Percentiles rank a stretch among this genome's conserved stretches.
These are phyloP conservation scores for Berberis thunbergii DNA, from an alignment of 164 flowering plant species.

Conservation along the genomic window DNA sequence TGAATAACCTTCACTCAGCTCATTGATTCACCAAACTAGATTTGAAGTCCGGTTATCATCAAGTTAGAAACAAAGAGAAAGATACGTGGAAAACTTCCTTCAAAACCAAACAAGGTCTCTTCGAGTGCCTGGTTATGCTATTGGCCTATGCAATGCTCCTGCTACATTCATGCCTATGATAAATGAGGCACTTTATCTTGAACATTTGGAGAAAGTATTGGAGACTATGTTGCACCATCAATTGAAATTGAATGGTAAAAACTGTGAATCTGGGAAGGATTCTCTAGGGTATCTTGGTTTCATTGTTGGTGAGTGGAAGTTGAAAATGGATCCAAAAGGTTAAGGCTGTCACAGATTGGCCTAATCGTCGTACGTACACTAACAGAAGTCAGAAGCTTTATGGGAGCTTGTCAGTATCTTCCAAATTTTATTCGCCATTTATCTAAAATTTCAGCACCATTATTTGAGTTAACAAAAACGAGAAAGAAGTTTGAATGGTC, in stretches of 20 bases:
- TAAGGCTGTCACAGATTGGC: not conserved
- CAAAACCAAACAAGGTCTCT: not conserved
- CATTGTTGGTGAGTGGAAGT: not conserved
- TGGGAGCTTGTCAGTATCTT: slow-evolving; percentile 1
- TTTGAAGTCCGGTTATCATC: not conserved
- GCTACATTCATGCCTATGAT: not conserved
- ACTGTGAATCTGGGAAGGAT: not conserved
- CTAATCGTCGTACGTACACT: not conserved
- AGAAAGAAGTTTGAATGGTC: not conserved
- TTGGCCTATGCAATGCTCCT: not conserved
- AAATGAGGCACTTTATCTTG: not conserved
- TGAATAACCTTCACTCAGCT: not conserved
- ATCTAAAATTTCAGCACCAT: not conserved
- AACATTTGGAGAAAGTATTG: not conserved
- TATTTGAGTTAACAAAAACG: not conserved
- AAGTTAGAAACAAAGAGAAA: not conserved
- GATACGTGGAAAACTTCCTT: not conserved
- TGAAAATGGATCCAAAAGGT: not conserved
- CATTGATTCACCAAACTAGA: not conserved
- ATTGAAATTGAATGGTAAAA: not conserved
- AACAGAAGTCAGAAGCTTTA: not conserved
- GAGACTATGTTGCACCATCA: not conserved
- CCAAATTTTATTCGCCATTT: not conserved
- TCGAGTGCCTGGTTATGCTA: too few species aligned
- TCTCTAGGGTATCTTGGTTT: not conserved